phyloP scores from a whole-genome alignment of 352 stramenopile genomes.

The Plasmopara muralis region DNA sequence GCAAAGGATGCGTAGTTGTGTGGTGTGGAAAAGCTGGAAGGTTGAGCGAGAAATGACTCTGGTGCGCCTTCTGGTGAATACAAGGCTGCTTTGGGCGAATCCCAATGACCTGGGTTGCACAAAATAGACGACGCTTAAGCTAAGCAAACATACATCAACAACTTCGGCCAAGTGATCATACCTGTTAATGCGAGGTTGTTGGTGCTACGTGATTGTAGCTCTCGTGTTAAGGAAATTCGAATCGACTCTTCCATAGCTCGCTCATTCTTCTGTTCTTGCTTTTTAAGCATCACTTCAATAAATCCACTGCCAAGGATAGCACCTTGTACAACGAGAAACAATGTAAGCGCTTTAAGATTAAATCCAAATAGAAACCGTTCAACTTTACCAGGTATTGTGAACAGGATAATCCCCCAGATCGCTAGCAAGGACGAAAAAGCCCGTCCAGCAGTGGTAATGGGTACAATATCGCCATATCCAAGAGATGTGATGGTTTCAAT shows the following conservation, averaged over 20 bases:
- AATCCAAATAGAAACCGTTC: not conserved
- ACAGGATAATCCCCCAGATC: constrained; percentile 82
- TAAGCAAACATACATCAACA: too few relatives aligned
- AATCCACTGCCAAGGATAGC: constrained; percentile 77
- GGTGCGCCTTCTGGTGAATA: constrained; percentile 18
- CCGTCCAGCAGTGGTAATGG: constrained; percentile 52
- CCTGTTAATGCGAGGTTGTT: constrained; percentile 14
- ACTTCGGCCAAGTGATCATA: not conserved
- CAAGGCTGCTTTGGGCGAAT: constrained; percentile 21
- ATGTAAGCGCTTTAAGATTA: not conserved
- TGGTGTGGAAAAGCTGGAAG: constrained; percentile 16
- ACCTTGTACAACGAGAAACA: constrained; percentile 10
- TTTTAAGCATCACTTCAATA: constrained; percentile 81
- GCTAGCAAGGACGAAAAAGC: constrained; percentile 71
- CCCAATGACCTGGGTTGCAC: constrained; percentile 14
- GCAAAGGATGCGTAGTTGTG: constrained; percentile 19
- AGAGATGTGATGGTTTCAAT: constrained; percentile 83
- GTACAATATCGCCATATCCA: constrained; percentile 83
- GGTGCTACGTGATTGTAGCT: constrained; percentile 41
- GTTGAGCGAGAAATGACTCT: constrained; percentile 4
- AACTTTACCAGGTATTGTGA: constrained; percentile 60
- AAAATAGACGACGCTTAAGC: not conserved
- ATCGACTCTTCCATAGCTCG: constrained; percentile 46
- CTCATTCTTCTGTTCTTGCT: constrained; percentile 49
- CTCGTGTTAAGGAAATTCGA: constrained; percentile 40